These are phyloP conservation scores for Arachnomyces sp. DNA, from an alignment of 2,329 filamentous ascomycete species.

Conservation along the genomic window DNA sequence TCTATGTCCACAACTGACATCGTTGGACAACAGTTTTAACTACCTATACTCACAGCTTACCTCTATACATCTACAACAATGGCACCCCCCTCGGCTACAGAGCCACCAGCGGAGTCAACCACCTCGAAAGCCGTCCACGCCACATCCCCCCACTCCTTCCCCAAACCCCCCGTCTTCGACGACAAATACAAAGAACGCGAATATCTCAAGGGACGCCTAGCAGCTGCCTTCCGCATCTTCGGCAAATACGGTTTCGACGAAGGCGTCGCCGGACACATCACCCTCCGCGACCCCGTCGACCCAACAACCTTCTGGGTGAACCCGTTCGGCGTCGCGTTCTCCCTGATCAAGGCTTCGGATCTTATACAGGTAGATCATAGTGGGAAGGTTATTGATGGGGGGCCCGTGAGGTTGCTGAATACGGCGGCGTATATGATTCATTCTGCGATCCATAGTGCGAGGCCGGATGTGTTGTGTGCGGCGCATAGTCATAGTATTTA, in stretches of 20 bases:
- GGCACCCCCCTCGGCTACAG: conserved; percentile 23
- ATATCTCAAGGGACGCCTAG: conserved; percentile 48
- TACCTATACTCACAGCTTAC: too few species aligned
- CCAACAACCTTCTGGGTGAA: conserved; percentile 58
- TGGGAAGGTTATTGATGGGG: conserved; percentile 57
- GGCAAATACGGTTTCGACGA: conserved; percentile 51
- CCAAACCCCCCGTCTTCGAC: conserved; percentile 29
- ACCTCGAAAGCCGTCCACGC: conserved; percentile 15
- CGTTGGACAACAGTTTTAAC: too few species aligned
- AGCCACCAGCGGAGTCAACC: conserved; percentile 17
- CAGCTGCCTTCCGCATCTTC: conserved; percentile 51
- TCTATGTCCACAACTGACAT: too few species aligned
- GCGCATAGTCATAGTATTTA: conserved; percentile 50
- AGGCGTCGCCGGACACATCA: conserved; percentile 58
- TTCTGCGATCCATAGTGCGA: conserved; percentile 45
- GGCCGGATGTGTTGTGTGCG: conserved; percentile 48
- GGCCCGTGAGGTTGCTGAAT: conserved; percentile 40
- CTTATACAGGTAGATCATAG: conserved; percentile 58
- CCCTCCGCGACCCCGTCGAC: conserved; percentile 52
- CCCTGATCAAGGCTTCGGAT: conserved; percentile 54
- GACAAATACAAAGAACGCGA: conserved; percentile 41
- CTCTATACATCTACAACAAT: conserved; percentile 17
- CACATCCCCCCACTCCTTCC: conserved; percentile 19
- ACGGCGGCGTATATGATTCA: conserved; percentile 46
- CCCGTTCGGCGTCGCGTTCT: conserved; percentile 54